Evolutionary conservation across 192 early-diverging fungal species (phyloP).

Genomic region (Coemansia sp.): DNA sequence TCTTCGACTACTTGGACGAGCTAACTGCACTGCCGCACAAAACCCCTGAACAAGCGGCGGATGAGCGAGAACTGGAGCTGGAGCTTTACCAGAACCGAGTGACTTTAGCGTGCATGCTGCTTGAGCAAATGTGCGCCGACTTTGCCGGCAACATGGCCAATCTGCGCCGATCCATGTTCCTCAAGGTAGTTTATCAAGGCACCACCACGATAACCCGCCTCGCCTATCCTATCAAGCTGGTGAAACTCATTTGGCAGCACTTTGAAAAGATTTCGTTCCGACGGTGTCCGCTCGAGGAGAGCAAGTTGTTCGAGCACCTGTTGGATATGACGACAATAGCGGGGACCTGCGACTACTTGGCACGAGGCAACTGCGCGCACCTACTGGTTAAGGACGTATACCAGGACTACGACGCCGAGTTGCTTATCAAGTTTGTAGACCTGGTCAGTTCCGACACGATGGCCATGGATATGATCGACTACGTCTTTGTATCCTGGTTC

Average conservation of each 20-base stretch:
- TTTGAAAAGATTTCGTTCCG: constrained; percentile 2
- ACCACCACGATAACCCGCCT: neutral
- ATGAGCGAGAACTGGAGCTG: constrained; percentile 17
- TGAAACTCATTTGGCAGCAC: neutral
- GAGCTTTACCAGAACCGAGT: constrained; percentile 42
- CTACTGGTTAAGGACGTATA: constrained; percentile 13
- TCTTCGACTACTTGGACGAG: constrained; percentile 26
- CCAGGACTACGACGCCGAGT: neutral
- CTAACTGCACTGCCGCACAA: constrained; percentile 18
- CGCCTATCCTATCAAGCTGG: constrained; percentile 6
- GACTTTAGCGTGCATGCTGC: constrained; percentile 25
- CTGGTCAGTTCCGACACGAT: constrained; percentile 21
- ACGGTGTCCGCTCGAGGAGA: constrained; percentile 15
- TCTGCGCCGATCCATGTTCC: constrained; percentile 23
- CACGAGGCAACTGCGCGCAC: constrained; percentile 19
- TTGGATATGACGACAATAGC: constrained; percentile 28
- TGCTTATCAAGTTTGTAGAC: constrained; percentile 6
- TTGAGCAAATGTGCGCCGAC: constrained; percentile 47
- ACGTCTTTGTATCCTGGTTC: constrained; percentile 26
- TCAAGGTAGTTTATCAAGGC: constrained; percentile 13
- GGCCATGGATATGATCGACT: constrained; percentile 28
- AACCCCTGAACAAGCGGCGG: neutral
- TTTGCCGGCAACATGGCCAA: constrained; percentile 14
- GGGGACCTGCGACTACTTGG: constrained; percentile 4
- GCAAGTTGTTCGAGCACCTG: neutral